These are phyloP conservation scores for Monosporascus sp. DNA, from an alignment of 2,329 filamentous ascomycete genomes.

Conservation along the genomic window DNA sequence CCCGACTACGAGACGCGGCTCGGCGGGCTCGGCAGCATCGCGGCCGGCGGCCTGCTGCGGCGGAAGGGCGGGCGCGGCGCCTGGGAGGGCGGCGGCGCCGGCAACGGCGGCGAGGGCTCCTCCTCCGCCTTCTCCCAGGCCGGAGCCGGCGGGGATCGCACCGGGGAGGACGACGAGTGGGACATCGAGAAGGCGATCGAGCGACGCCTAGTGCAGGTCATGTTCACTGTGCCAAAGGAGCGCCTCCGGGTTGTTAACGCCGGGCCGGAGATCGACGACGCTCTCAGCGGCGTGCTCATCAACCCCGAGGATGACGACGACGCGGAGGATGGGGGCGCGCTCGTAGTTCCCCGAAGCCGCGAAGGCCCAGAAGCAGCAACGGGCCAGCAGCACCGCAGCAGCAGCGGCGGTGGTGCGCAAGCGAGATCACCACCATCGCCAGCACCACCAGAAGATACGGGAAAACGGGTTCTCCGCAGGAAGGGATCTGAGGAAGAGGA, in stretches of 20 bases:
- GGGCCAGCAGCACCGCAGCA: too few species aligned
- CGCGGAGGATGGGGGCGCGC: background rate
- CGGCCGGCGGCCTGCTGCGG: constrained; percentile 39
- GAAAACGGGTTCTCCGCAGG: constrained; percentile 16
- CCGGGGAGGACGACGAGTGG: constrained; percentile 58
- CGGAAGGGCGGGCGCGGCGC: constrained; percentile 51
- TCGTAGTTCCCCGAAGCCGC: background rate
- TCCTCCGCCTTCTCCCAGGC: constrained; percentile 1
- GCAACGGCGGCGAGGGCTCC: constrained; percentile 24
- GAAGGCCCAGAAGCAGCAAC: background rate
- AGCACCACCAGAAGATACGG: constrained; percentile 2
- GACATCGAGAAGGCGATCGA: constrained; percentile 71
- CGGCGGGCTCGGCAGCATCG: constrained; percentile 40
- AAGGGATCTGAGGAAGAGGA: constrained; percentile 2
- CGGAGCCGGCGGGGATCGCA: constrained; percentile 20
- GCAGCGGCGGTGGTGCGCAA: too few species aligned
- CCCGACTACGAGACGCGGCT: constrained; percentile 41
- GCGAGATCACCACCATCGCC: constrained; percentile 1
- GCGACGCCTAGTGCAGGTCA: constrained; percentile 69
- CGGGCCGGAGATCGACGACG: constrained; percentile 46
- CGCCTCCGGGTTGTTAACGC: constrained; percentile 85
- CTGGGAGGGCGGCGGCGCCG: constrained; percentile 39
- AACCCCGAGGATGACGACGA: constrained; percentile 25
- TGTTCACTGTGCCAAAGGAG: constrained; percentile 91
- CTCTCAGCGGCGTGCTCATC: constrained; percentile 37